These are phyloP conservation scores for Ceratobasidium sp. DNA, from an alignment of 1,284 basidiomycete genomes.

Conservation along the genomic window DNA sequence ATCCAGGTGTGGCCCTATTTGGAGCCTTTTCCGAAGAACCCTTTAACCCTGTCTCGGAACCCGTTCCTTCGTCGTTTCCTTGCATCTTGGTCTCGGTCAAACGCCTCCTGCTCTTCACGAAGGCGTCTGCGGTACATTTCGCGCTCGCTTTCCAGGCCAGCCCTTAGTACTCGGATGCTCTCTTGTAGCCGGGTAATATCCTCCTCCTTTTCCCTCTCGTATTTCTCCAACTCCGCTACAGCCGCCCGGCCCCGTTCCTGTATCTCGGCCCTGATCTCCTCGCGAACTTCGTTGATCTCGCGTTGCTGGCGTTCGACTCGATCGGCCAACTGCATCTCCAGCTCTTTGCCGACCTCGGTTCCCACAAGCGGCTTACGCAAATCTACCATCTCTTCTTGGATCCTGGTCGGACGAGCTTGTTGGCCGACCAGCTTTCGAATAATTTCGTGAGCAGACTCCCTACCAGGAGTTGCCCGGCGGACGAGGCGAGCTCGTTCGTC, in stretches of 20 bases:
- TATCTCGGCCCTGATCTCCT: conserved; percentile 4
- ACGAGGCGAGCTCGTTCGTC: conserved; percentile 44
- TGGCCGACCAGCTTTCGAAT: conserved; percentile 12
- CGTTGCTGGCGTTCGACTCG: conserved; percentile 23
- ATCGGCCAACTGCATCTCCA: conserved; percentile 6
- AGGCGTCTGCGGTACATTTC: not conserved
- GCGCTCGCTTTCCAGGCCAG: conserved; percentile 5
- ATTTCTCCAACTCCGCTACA: not conserved
- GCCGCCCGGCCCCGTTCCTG: not conserved
- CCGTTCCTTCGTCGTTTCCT: not conserved
- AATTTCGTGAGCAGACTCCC: not conserved
- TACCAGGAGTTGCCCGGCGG: conserved; percentile 37
- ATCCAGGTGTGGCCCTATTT: no score
- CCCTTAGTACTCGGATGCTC: conserved; percentile 1
- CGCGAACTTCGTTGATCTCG: conserved; percentile 10
- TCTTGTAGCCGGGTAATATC: conserved; percentile 1
- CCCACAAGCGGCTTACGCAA: not conserved
- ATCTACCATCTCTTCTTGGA: conserved; percentile 17
- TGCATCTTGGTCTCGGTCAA: not conserved
- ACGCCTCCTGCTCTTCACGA: not conserved
- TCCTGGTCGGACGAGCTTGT: not conserved
- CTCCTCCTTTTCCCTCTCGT: conserved; percentile 13
- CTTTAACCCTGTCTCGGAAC: not conserved
- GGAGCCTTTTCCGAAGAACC: not conserved
- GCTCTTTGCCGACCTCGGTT: conserved; percentile 3